Conservation (phyloP, 2,329 filamentous ascomycete species). For the Trichoderma pleuroti region DNA sequence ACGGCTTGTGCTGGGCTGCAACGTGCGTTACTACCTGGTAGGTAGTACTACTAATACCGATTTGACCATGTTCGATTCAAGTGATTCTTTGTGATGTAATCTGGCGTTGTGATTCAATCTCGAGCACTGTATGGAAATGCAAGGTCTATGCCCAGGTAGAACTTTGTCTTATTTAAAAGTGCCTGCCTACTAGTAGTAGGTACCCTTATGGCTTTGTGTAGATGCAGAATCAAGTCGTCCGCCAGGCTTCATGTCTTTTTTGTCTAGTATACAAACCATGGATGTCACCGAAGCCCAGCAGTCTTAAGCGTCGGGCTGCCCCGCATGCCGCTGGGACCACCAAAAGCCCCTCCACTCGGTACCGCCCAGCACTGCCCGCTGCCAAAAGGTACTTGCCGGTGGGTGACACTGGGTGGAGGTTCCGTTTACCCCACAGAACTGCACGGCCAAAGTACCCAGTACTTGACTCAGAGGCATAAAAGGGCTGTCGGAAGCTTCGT, state of each 20-base stretch:
- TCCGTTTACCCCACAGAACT: not conserved
- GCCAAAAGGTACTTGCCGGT: not conserved
- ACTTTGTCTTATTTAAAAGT: not conserved
- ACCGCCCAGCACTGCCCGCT: not conserved
- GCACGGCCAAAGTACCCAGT: not conserved
- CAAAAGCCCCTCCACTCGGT: not conserved
- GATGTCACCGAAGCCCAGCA: not conserved
- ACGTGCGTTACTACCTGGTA: no score
- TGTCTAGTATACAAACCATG: not conserved
- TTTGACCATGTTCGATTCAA: not conserved
- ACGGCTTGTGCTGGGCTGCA: not conserved
- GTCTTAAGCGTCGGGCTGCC: conserved; percentile 10
- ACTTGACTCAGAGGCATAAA: not conserved
- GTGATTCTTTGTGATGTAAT: not conserved
- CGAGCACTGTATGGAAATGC: not conserved
- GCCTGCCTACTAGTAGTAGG: no score
- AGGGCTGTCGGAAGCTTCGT: not conserved
- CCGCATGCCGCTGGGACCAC: conserved; percentile 13
- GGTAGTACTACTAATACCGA: no score
- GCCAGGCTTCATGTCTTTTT: not conserved
- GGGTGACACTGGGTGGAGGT: not conserved
- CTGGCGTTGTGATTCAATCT: not conserved
- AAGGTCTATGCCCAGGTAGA: not conserved
- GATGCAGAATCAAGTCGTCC: not conserved
- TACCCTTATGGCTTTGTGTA: not conserved